Evolutionary conservation across 169 alveolate genomes (phyloP).

Genomic region (Eimeria praecox): DNA sequence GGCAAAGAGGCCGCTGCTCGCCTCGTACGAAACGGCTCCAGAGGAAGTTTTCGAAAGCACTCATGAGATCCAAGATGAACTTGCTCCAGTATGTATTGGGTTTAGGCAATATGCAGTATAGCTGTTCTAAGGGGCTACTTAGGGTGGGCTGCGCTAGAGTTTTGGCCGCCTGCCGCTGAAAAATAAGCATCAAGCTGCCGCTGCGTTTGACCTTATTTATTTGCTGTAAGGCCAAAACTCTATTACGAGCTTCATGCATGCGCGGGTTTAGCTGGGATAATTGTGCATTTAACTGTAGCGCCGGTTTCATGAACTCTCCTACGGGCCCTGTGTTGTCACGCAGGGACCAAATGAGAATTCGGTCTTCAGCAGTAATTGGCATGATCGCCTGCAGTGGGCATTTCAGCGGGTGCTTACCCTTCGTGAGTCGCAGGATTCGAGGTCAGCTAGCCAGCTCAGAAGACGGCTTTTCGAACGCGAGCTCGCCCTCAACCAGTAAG

Average conservation of each 20-base stretch:
- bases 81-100: conserved; percentile 28
- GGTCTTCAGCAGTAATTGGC: conserved; percentile 81
- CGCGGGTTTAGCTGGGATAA: no score
- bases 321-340: background rate
- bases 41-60: conserved; percentile 36
- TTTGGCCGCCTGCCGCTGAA: background rate
- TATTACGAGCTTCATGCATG: background rate
- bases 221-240: background rate
- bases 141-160: background rate
- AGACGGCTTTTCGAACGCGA: conserved; percentile 73
- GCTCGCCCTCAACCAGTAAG: conserved; percentile 70
- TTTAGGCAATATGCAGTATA: background rate
- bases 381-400: conserved; percentile 83
- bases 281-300: background rate
- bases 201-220: background rate
- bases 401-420: conserved; percentile 71
- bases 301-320: background rate
- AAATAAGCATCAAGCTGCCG: background rate
- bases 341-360: conserved; percentile 79
- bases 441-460: conserved; percentile 55
- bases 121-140: background rate
- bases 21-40: conserved; percentile 65
- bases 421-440: conserved; percentile 65
- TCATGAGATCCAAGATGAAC: conserved; percentile 57
- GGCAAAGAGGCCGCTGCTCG: conserved; percentile 61